Base-by-base conservation (phyloP, 768 basidiomycete genomes). In the Obba rivulosa region DNA sequence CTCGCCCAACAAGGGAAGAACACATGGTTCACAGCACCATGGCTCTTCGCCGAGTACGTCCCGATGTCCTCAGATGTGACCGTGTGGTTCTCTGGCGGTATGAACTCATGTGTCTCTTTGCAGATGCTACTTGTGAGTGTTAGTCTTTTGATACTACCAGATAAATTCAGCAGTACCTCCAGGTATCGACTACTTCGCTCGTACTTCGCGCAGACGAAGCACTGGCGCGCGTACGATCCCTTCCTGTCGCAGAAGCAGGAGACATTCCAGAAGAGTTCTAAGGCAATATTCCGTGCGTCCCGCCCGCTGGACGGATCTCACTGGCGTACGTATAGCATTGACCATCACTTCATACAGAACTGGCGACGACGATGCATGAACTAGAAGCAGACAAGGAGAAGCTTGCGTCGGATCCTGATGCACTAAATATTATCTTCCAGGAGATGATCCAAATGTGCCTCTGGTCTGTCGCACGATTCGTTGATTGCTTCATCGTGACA, bases 41-140 rank as follows among this genome's bases (percentile, higher is more conserved):
- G 95, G 95, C 75, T 99, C n/a, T 97, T 76, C 63, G 92, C 92
- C 48, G 95, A 97, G 85, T 96, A 70, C 55, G 86, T 10, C 20
- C 8, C 8, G 4, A 3, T n/a, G 14, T 11, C 16, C 34, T 5
- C 28, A 31, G 5, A 13, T 31, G 28, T 5, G 21, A 39, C 8
- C 16, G 38, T 8, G 16, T 13, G 28, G 13, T 31, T n/a, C n/a
- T n/a, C n/a, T n/a, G n/a, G 23, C 14, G 13, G 3, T 24, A 20
- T n/a, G 39, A 3, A 39, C 22, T 38, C 16, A 25, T 4, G 14
- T 13, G 5, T 11, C 40, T 10, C 17, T 18, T n/a, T 23, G 1
- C 31, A 56, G 54, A 50, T 54, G 50, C 23, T 55, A 51, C 42
- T 35, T 57, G 55, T 60, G 13, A 43, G 50, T 39, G 20, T 4